phyloP scores from a whole-genome alignment of 192 early-diverging fungal species.

The Pecoramyces ruminantium region DNA sequence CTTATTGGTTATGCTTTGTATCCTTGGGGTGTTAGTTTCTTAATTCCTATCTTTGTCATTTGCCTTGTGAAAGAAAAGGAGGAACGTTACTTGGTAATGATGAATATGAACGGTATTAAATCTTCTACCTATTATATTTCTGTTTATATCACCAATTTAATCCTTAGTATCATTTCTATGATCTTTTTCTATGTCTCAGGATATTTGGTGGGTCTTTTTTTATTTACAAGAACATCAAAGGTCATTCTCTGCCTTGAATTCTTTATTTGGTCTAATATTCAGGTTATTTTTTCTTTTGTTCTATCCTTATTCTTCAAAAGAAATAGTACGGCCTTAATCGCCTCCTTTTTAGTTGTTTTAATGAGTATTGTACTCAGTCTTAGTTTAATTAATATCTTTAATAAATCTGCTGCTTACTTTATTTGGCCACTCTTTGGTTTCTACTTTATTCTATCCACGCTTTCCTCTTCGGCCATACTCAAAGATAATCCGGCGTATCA shows the following conservation, averaged over 20 bases:
- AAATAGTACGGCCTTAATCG: constrained; percentile 31
- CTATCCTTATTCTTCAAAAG: constrained; percentile 40
- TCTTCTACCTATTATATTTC: constrained; percentile 34
- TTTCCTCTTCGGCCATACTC: constrained; percentile 16
- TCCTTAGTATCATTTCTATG: constrained; percentile 34
- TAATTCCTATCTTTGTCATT: constrained; percentile 47
- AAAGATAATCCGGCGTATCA: neutral
- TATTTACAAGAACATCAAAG: constrained; percentile 36
- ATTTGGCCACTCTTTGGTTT: constrained; percentile 63
- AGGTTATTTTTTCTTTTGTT: constrained; percentile 48
- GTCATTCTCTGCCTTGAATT: constrained; percentile 31
- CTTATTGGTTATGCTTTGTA: constrained; percentile 43
- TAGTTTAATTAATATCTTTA: constrained; percentile 22
- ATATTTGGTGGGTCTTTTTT: constrained; percentile 24
- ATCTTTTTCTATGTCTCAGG: constrained; percentile 46
- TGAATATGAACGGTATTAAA: constrained; percentile 56
- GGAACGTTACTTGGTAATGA: constrained; percentile 47
- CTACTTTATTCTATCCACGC: constrained; percentile 26
- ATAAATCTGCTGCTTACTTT: constrained; percentile 24
- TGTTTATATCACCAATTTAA: constrained; percentile 42
- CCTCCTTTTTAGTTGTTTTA: constrained; percentile 43
- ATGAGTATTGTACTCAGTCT: constrained; percentile 46
- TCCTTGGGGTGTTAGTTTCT: constrained; percentile 53
- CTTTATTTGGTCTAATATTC: constrained; percentile 46
- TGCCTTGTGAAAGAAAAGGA: constrained; percentile 57